Conservation (phyloP, 169 alveolate genomes). For the Cryptosporidium bovis region DNA sequence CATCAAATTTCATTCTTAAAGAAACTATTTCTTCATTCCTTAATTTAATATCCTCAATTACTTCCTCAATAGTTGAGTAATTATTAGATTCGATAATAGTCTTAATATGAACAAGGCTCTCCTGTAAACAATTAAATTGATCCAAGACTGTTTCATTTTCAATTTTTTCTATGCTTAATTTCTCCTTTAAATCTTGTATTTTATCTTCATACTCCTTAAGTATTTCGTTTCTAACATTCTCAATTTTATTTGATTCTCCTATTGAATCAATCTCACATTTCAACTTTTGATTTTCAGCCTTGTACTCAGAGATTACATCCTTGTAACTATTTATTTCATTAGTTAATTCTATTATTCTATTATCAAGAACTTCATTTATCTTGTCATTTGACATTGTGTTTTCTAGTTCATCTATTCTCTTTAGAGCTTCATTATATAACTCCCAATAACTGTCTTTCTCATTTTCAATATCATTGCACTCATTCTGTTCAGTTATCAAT, state of each 20-base stretch:
- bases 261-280: slow-evolving; percentile 14
- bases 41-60: slow-evolving; percentile 5
- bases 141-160: slow-evolving; percentile 36
- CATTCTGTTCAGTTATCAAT: slow-evolving; percentile 41
- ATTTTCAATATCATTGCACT: not conserved
- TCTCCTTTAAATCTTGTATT: slow-evolving; percentile 50
- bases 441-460: slow-evolving; percentile 43
- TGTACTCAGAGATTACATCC: slow-evolving; percentile 27
- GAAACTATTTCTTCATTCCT: slow-evolving; percentile 15
- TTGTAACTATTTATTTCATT: slow-evolving; percentile 29
- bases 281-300: slow-evolving; percentile 29
- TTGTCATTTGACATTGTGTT: slow-evolving; percentile 13
- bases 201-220: slow-evolving; percentile 18
- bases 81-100: not conserved
- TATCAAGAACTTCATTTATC: slow-evolving; percentile 15
- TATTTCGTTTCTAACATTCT: not conserved
- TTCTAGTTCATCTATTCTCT: slow-evolving; percentile 49
- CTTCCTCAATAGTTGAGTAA: slow-evolving; percentile 31
- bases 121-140: slow-evolving; percentile 3
- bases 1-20: slow-evolving; percentile 5
- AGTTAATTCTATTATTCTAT: not conserved
- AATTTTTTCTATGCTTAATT: slow-evolving; percentile 30
- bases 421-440: slow-evolving; percentile 59
- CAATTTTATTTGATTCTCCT: slow-evolving; percentile 3
- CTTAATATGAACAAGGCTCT: not conserved